Conservation (phyloP, 2,329 filamentous ascomycete species). For the Colletotrichum gloeosporioides region DNA sequence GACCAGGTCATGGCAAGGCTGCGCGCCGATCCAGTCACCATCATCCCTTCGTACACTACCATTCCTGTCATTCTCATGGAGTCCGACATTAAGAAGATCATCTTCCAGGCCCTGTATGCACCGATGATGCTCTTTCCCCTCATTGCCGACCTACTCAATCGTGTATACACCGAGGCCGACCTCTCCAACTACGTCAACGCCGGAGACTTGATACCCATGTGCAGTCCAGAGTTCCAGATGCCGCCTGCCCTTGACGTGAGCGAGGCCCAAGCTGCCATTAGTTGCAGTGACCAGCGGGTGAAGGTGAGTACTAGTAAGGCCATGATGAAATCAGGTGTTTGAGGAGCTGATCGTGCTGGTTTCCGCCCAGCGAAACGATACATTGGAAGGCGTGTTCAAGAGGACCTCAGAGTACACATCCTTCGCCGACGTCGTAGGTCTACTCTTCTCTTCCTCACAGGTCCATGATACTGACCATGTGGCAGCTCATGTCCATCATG, state of each 20-base stretch:
- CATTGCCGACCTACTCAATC: constrained; percentile 37
- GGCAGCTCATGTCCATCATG: constrained; percentile 35
- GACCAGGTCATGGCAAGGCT: constrained; percentile 35
- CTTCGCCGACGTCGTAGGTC: constrained; percentile 42
- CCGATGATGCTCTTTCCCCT: constrained; percentile 35
- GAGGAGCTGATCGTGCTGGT: background rate
- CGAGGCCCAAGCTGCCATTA: constrained; percentile 25
- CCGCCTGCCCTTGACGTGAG: constrained; percentile 11
- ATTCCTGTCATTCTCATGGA: constrained; percentile 42
- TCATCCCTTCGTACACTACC: constrained; percentile 30
- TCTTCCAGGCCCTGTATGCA: constrained; percentile 39
- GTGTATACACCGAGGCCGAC: constrained; percentile 29
- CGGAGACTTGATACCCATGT: constrained; percentile 18
- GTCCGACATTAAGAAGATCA: constrained; percentile 38
- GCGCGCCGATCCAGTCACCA: constrained; percentile 36
- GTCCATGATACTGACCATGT: constrained; percentile 1
- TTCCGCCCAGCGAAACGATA: constrained; percentile 32
- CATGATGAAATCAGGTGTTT: background rate
- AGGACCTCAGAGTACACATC: constrained; percentile 33
- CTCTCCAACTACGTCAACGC: background rate
- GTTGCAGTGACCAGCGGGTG: constrained; percentile 36
- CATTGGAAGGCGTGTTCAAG: constrained; percentile 32
- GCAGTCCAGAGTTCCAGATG: background rate
- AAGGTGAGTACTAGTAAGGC: constrained; percentile 13
- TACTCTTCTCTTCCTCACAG: no score